Conservation (phyloP, 371 early-diverging fungal genomes). For the Mortierella sp. region DNA sequence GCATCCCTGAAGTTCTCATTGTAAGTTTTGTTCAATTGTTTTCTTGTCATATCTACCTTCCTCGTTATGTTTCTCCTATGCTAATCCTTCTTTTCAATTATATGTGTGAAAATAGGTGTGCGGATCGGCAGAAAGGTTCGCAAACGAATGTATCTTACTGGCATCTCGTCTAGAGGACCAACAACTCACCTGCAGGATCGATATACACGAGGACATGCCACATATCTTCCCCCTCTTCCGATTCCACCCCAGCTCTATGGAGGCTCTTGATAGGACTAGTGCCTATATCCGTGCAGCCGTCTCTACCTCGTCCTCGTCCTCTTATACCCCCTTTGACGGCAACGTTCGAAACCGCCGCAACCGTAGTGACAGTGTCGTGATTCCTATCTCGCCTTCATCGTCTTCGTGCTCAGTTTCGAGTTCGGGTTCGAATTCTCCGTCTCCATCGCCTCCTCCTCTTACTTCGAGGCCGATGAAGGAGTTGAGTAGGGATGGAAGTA, state of each 20-base stretch:
- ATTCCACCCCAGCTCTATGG: conserved; percentile 31
- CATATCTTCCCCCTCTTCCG: conserved; percentile 49
- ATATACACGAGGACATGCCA: conserved; percentile 52
- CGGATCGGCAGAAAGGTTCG: conserved; percentile 51
- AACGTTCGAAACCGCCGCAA: background rate
- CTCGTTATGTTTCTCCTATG: background rate
- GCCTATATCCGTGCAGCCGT: conserved; percentile 25
- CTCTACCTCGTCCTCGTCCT: background rate
- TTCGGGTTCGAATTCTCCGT: background rate
- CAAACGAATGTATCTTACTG: conserved; percentile 41
- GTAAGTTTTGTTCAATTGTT: conserved; percentile 21
- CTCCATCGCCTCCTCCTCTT: background rate
- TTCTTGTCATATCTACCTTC: background rate
- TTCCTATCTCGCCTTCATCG: background rate
- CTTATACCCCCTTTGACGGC: conserved; percentile 25
- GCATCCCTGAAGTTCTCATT: conserved; percentile 46
- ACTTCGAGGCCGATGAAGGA: background rate
- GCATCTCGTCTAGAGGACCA: conserved; percentile 44
- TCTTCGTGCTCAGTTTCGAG: background rate
- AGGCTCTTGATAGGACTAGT: conserved; percentile 38
- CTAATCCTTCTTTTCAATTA: background rate
- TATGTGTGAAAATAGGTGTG: conserved; percentile 20
- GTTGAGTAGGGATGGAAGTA: background rate
- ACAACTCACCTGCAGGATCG: conserved; percentile 42
- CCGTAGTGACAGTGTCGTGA: background rate